Percentiles rank a stretch among this genome's conserved stretches.
phyloP scores from a whole-genome alignment of 169 alveolate species.

The Cryptosporidium andersoni region DNA sequence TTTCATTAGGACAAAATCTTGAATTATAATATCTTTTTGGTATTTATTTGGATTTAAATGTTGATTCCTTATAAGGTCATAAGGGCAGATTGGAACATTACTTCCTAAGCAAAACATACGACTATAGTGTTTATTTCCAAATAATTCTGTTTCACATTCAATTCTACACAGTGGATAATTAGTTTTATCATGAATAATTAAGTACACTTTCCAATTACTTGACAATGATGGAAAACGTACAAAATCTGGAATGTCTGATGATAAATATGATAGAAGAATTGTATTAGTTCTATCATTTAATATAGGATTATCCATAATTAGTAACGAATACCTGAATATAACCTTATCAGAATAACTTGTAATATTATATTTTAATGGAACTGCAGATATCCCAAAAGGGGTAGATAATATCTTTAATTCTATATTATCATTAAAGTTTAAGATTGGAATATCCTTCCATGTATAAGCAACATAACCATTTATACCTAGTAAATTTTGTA shows the following conservation, averaged over 20 bases:
- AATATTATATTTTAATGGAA: constrained; percentile 31
- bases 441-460: constrained; percentile 35
- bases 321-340: constrained; percentile 40
- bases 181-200: constrained; percentile 36
- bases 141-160: constrained; percentile 7
- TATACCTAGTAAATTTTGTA: constrained; percentile 3
- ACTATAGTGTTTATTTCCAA: constrained; percentile 11
- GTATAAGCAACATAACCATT: constrained; percentile 36
- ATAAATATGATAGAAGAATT: constrained; percentile 29
- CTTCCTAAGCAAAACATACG: constrained; percentile 27
- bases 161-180: constrained; percentile 44
- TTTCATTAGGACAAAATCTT: not conserved
- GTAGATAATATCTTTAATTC: not conserved
- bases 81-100: not conserved
- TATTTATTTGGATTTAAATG: too few species aligned
- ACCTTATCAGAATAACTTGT: constrained; percentile 1
- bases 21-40: too few species aligned
- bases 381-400: not conserved
- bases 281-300: constrained; percentile 2
- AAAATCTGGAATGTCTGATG: constrained; percentile 50
- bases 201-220: constrained; percentile 29
- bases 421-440: constrained; percentile 9
- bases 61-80: too few species aligned
- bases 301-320: not conserved
- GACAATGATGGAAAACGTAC: constrained; percentile 27